These are phyloP conservation scores for Amauroascus verrucosus DNA, from an alignment of 2,329 filamentous ascomycete species.

Conservation along the genomic window DNA sequence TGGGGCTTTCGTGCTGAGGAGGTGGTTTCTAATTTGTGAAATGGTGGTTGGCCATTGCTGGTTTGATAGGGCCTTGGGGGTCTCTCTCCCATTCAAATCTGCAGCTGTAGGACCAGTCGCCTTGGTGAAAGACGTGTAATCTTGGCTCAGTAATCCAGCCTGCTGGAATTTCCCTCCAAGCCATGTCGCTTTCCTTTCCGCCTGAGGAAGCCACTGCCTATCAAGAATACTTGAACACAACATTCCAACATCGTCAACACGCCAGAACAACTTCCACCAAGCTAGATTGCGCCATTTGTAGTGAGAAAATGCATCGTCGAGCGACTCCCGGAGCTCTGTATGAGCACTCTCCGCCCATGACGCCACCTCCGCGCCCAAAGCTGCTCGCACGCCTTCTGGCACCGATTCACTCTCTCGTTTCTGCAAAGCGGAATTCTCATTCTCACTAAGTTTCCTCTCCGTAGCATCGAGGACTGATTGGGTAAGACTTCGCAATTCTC, in stretches of 20 bases:
- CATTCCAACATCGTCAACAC: conserved; percentile 82
- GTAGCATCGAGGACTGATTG: conserved; percentile 49
- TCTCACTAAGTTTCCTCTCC: conserved; percentile 24
- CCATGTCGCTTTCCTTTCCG: conserved; percentile 74
- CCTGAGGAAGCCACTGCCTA: conserved; percentile 63
- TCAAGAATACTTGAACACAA: conserved; percentile 69
- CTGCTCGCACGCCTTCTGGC: conserved; percentile 35
- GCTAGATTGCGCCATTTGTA: conserved; percentile 65
- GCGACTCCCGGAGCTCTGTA: conserved; percentile 66
- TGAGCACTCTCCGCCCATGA: conserved; percentile 73
- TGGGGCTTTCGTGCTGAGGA: conserved; percentile 57
- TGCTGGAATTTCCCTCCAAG: conserved; percentile 66
- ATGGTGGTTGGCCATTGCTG: conserved; percentile 64
- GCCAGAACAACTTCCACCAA: conserved; percentile 96
- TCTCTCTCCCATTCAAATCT: background rate
- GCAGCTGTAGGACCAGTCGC: background rate
- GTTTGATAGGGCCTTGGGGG: conserved; percentile 23
- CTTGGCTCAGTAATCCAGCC: conserved; percentile 41
- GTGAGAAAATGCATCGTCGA: conserved; percentile 68
- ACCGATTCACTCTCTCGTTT: conserved; percentile 28
- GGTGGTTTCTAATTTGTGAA: conserved; percentile 55
- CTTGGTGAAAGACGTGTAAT: background rate
- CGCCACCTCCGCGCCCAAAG: conserved; percentile 51
- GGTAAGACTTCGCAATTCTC: conserved; percentile 56
- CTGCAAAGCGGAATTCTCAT: conserved; percentile 24